Conservation (phyloP, 495 filamentous ascomycete genomes). For the Entonaema liquescens region DNA sequence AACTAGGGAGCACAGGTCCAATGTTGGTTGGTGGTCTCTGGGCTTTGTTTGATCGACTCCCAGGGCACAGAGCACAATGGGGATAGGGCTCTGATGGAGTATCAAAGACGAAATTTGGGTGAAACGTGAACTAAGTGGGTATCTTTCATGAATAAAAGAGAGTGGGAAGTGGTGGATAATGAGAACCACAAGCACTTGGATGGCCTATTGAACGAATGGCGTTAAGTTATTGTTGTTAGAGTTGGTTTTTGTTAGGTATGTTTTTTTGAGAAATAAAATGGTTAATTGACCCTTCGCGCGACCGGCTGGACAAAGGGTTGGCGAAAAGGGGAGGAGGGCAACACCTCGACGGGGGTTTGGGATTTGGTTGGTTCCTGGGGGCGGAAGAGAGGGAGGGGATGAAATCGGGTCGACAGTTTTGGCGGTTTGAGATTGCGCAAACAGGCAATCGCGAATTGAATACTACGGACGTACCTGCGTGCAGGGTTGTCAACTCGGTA, state of each 20-base stretch:
- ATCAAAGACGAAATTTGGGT: conserved; percentile 35
- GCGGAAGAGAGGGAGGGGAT: neutral
- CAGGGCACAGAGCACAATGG: conserved; percentile 31
- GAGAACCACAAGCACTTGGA: neutral
- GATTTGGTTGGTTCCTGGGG: neutral
- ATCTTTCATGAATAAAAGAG: conserved; percentile 8
- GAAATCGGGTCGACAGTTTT: conserved; percentile 19
- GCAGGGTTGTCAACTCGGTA: conserved; percentile 6
- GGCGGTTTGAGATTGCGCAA: conserved; percentile 33
- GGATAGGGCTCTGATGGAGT: conserved; percentile 23
- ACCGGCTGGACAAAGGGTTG: conserved; percentile 5
- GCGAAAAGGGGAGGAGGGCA: conserved; percentile 16
- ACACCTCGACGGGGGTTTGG: conserved; percentile 11
- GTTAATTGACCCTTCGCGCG: conserved; percentile 11
- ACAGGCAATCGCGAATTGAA: neutral
- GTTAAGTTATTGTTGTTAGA: neutral
- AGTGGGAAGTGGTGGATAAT: neutral
- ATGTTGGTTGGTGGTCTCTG: conserved; percentile 28
- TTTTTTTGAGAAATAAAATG: neutral
- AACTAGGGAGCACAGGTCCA: conserved; percentile 14
- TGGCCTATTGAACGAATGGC: conserved; percentile 20
- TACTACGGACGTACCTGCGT: conserved; percentile 8
- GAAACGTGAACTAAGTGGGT: conserved; percentile 21
- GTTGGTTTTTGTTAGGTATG: neutral
- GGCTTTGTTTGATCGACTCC: conserved; percentile 40